Base-by-base conservation (phyloP, 306 rosid species). In the Pterocarpus macrocarpus region DNA sequence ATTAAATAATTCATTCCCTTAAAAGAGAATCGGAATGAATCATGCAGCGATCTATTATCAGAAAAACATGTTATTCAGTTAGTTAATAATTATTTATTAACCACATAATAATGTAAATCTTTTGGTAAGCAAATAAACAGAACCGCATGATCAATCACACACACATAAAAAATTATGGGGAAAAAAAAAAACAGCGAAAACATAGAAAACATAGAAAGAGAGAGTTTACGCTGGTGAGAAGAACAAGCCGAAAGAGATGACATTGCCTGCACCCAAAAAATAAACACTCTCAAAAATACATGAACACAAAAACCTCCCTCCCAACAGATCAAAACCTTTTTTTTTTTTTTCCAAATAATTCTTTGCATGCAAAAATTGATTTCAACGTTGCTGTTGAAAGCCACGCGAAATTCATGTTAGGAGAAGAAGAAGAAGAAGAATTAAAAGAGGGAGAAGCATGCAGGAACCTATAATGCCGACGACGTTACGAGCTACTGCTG, bases 161-260 rank as follows among this genome's bases (percentile, higher is more conserved):
- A 1, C 30, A 7, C 10, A 59, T 2, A 59, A 16, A 43, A 43
- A 43, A 5, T 43, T 5, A 10, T 5, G 47, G 8, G 9, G 8
- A 7, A 1, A 41, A 41, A 5, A 41, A 41, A 41, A 4, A 8
- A 5, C n/a, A 56, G 3, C n/a, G 10, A 58, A 58, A 58, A 28
- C 13, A 15, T 8, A 38, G 41, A 13, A 38, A 13, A 69, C 1
- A 72, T 62, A 78, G 64, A 44, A 63, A 43, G 28, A 75, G 56
- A 44, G 52, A 41, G 13, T 8, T 80, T 94, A 94, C 98, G 79
- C 66, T 74, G 97, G 98, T 0, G 98, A 92, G 35, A 90, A 62
- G 82, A 94, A 92, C 36, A 94, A 86, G 14, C 87, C 88, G 55
- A 88, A 87, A 17, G 98, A 94, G 82, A 94, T 89, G 52, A 90